phyloP scores from a whole-genome alignment of 2,329 filamentous ascomycete species.

The Xenoacremonium recifei region DNA sequence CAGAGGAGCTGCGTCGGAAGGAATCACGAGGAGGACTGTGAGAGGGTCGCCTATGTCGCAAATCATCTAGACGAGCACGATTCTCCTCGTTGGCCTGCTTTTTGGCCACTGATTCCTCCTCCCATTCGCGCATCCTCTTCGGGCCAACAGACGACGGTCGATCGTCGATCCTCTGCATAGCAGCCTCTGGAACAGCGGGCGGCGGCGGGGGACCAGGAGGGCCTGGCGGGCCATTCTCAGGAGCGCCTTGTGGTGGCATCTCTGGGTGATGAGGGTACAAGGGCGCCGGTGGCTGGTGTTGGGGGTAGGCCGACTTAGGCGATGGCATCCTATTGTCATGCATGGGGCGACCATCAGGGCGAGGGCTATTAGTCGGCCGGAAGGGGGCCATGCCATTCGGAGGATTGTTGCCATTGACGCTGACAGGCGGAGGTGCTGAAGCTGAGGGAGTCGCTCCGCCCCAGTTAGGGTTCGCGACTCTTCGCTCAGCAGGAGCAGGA shows the following conservation, averaged over 20 bases:
- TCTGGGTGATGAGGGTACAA: slow-evolving; percentile 72
- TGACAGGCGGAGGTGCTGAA: slow-evolving; percentile 35
- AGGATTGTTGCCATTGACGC: slow-evolving; percentile 36
- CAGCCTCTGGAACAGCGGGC: slow-evolving; percentile 60
- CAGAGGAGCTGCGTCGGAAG: slow-evolving; percentile 77
- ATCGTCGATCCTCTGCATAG: slow-evolving; percentile 60
- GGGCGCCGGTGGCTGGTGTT: slow-evolving; percentile 58
- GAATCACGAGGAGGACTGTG: slow-evolving; percentile 64
- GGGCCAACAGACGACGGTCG: slow-evolving; percentile 76
- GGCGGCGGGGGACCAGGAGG: slow-evolving; percentile 50
- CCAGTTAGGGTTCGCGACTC: slow-evolving; percentile 61
- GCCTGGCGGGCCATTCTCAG: slow-evolving; percentile 51
- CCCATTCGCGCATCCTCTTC: slow-evolving; percentile 92
- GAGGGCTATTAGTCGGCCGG: slow-evolving; percentile 69
- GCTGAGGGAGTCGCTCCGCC: slow-evolving; percentile 50
- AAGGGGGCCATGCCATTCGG: slow-evolving; percentile 66
- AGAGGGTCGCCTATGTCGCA: slow-evolving; percentile 74
- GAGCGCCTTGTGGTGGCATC: slow-evolving; percentile 55
- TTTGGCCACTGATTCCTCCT: slow-evolving; percentile 75
- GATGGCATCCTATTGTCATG: slow-evolving; percentile 86
- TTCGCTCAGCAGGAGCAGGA: slow-evolving; percentile 47
- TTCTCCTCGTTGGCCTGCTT: slow-evolving; percentile 88
- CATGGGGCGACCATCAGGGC: slow-evolving; percentile 79
- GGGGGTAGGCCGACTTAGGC: slow-evolving; percentile 82
- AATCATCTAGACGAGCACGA: slow-evolving; percentile 81